Evolutionary conservation across 345 rosid genomes (phyloP).

Genomic region (Murraya koenigii): DNA sequence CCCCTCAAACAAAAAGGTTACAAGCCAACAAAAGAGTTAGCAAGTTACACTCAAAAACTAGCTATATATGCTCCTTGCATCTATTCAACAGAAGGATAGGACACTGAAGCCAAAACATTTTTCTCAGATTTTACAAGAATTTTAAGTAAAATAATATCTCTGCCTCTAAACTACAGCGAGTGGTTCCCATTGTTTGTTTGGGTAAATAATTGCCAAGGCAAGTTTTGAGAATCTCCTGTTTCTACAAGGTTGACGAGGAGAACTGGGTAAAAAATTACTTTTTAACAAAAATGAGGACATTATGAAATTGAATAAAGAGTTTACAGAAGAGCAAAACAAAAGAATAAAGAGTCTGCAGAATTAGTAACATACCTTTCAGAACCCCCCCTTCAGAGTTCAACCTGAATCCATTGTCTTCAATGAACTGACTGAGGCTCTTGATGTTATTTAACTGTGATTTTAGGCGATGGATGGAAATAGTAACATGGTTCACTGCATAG

Average conservation of each 20-base stretch:
- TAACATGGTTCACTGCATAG: conserved; percentile 84
- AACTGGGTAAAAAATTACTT: neutral
- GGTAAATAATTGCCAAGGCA: neutral
- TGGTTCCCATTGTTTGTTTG: neutral
- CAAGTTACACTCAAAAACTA: neutral
- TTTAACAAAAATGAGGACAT: neutral
- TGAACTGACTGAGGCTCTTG: conserved; percentile 50
- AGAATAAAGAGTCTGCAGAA: neutral
- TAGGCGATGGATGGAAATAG: conserved; percentile 71
- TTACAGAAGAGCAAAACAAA: neutral
- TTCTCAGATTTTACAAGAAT: neutral
- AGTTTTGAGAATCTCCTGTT: neutral
- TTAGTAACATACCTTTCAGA: conserved; percentile 64
- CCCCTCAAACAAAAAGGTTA: too few relatives aligned
- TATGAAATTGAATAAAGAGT: neutral
- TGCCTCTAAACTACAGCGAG: neutral
- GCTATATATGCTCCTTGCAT: neutral
- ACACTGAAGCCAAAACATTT: neutral
- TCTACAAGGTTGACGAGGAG: neutral
- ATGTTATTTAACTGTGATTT: conserved; percentile 60
- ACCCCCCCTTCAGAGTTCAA: conserved; percentile 82
- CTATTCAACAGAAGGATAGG: neutral
- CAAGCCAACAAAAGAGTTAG: too few relatives aligned
- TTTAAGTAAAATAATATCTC: conserved; percentile 1
- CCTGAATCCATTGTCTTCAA: conserved; percentile 64